Evolutionary conservation across 768 basidiomycete genomes (phyloP), one percentile per base, ranked within the genome.

Genomic region (Agrocybe chaxingu): DNA sequence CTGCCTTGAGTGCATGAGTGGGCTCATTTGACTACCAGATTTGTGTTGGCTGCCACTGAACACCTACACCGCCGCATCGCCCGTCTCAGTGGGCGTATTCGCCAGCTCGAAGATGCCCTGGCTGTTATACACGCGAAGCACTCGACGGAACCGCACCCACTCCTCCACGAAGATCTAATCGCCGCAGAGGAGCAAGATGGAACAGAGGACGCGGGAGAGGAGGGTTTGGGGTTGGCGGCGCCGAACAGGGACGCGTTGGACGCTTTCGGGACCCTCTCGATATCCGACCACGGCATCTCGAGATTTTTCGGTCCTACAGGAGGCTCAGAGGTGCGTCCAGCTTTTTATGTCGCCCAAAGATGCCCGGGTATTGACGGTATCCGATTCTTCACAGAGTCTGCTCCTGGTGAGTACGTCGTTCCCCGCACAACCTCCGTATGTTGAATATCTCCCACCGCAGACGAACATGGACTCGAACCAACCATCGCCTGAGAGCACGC

Each of bases 221-320:
- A 61, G 8, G 48, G 52, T 11, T 31, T n/a, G 19, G 51, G 42
- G 11, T 16, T 52, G 2, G 29, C 35, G 1, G 33, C 45, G 10
- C 56, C 54, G 32, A 30, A 52, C 19, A 58, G 65, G 11, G 82
- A 83, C 32, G 61, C 77, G 1, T 70, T 82, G 33, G 80, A 84
- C 50, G 70, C 78, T 0, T 80, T 84, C 55, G 82, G 82, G 41
- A 84, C 81, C n/a, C 65, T 84, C 45, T 78, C 79, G 24, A 81
- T 84, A 50, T 74, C 77, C n/a, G 79, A 84, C 58, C 73, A 79
- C 55, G 82, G 81, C 0, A 74, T 79, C 41, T 77, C 80, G n/a
- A 69, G 77, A 47, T 84, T 83, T 61, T 84, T 83, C 70, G 82
- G 82, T 1, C 81, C 81, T 2, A 84, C 84, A 1, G 85, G 82